Conservation (phyloP, 805 yeast genomes). For the Kuraishia capsulata region DNA sequence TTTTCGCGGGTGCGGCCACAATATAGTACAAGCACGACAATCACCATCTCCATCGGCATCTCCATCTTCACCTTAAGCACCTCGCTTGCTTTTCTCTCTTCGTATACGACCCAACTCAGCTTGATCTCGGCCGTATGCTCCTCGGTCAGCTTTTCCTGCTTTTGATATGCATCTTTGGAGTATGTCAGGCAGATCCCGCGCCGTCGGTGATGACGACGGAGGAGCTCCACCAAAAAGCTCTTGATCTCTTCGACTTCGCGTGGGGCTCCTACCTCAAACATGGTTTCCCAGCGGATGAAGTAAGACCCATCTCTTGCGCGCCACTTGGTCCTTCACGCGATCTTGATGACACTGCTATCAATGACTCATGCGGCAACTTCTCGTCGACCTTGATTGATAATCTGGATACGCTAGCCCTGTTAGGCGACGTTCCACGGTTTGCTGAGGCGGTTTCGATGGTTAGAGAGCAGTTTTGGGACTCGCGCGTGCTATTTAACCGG, state of each 20-base stretch:
- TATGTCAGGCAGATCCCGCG: too few relatives aligned
- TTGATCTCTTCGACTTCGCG: conserved; percentile 58
- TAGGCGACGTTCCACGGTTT: conserved; percentile 56
- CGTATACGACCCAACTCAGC: too few relatives aligned
- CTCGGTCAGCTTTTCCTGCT: too few relatives aligned
- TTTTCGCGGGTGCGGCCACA: too few relatives aligned
- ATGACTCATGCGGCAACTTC: conserved; percentile 82
- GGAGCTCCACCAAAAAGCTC: conserved; percentile 28
- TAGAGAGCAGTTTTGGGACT: conserved; percentile 20
- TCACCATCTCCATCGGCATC: too few relatives aligned
- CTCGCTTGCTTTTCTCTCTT: too few relatives aligned
- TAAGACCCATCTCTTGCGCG: conserved; percentile 62
- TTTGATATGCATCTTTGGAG: too few relatives aligned
- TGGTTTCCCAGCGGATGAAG: conserved; percentile 81
- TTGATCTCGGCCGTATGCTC: too few relatives aligned
- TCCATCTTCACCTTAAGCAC: too few relatives aligned
- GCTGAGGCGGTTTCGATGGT: conserved; percentile 32
- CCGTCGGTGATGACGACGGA: too few relatives aligned
- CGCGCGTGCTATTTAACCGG: conserved; percentile 32
- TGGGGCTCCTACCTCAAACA: conserved; percentile 58
- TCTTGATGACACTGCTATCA: conserved; percentile 45
- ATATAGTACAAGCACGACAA: too few relatives aligned
- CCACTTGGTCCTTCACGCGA: conserved; percentile 60
- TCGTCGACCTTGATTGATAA: conserved; percentile 74
- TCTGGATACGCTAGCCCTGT: conserved; percentile 67